Evolutionary conservation across 352 stramenopile species (phyloP).

Genomic region (Vaucheria bursata): DNA sequence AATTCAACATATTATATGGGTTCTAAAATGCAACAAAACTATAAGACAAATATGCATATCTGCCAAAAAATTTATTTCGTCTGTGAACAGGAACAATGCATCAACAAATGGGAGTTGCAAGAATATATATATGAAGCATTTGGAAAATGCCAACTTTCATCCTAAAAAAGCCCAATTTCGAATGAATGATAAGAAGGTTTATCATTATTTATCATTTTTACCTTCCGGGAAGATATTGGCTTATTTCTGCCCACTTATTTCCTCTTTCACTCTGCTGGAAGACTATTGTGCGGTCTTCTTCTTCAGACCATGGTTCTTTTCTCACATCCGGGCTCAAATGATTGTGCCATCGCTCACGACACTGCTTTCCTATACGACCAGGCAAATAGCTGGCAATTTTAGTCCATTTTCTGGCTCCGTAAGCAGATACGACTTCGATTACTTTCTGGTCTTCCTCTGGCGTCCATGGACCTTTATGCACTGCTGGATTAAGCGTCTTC

Average conservation of each 20-base stretch:
- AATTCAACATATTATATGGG: too few species aligned
- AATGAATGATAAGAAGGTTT: too few species aligned
- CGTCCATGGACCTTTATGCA: conserved; percentile 38
- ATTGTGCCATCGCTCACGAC: conserved; percentile 79
- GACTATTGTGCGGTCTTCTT: conserved; percentile 77
- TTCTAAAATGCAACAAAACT: too few species aligned
- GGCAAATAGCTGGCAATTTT: conserved; percentile 48
- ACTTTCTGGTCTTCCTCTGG: conserved; percentile 35
- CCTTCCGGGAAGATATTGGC: conserved; percentile 82
- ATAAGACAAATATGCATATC: too few species aligned
- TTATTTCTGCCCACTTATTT: conserved; percentile 92
- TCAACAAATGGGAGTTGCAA: too few species aligned
- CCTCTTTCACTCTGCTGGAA: conserved; percentile 67
- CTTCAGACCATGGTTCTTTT: conserved; percentile 80
- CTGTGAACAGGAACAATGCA: too few species aligned
- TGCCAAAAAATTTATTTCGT: too few species aligned
- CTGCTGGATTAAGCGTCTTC: conserved; percentile 30
- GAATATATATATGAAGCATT: too few species aligned
- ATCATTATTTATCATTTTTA: too few species aligned
- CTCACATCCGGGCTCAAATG: conserved; percentile 80
- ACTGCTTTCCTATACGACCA: conserved; percentile 71
- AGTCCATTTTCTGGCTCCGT: conserved; percentile 19
- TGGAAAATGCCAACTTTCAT: too few species aligned
- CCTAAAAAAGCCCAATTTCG: too few species aligned
- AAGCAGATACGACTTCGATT: conserved; percentile 25